Percentiles rank a stretch among this genome's conserved stretches.
Conservation (phyloP, 306 rosid genomes). For the Macrotyloma uniflorum region DNA sequence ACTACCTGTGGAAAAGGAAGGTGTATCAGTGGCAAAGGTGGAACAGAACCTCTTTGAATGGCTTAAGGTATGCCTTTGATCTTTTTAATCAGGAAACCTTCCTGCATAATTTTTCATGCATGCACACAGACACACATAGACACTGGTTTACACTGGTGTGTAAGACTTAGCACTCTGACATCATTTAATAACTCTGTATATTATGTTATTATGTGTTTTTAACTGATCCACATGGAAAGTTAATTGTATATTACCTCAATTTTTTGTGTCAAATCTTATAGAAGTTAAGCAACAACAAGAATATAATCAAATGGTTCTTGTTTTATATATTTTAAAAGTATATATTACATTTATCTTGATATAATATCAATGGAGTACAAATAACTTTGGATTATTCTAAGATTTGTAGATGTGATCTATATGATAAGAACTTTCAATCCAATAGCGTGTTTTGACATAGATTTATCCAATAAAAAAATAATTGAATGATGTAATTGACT, state of each 20-base stretch:
- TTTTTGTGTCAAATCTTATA: not conserved
- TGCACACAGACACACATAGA: not conserved
- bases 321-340: not conserved
- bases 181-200: not conserved
- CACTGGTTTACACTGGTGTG: too few species aligned
- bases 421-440: not conserved
- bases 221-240: not conserved
- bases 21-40: constrained; percentile 89
- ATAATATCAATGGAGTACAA: not conserved
- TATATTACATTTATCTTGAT: not conserved
- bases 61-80: constrained; percentile 73
- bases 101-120: constrained; percentile 5
- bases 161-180: not conserved
- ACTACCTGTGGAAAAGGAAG: constrained; percentile 85
- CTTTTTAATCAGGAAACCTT: constrained; percentile 9
- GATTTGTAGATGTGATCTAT: not conserved
- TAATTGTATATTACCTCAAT: not conserved
- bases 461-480: not conserved
- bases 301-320: not conserved
- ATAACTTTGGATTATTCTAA: not conserved
- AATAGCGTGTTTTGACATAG: not conserved
- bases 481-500: not conserved
- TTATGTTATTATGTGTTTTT: not conserved
- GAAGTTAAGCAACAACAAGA: not conserved
- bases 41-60: constrained; percentile 94